Base-by-base conservation (phyloP, 179 eudicot species). In the Corrigiola litoralis region DNA sequence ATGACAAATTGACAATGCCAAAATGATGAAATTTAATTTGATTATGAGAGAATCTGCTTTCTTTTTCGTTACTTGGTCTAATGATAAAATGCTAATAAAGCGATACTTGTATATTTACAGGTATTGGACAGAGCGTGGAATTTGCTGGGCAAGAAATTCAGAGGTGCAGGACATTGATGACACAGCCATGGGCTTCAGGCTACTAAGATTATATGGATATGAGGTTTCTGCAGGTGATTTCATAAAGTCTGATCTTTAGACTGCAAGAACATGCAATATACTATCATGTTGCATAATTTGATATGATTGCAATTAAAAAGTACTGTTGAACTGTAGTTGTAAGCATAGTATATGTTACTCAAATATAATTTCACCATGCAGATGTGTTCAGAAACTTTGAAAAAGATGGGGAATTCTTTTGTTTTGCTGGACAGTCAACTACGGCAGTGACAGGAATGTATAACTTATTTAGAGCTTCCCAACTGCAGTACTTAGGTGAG, bases 141-240 rank as follows among this genome's bases (percentile, higher is more conserved):
- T 92, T 5, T 82, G 98, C 45, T 92, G 98, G 98, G 95, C 97
- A 13, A 90, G 87, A 76, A 83, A 92, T 55, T 82, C 91, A 9
- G 67, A 50, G 7, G 83, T 92, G 44, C 84, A 86, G 28, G 97
- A 90, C 72, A 84, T 92, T 46, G 98, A 92, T 63, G 98, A 90
- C 67, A 90, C 98, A 0, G 88, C 98, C 44, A 92, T 92, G 98
- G 98, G 80, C 4, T 92, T 92, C 65, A 78, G 96, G 68, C 75
- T 90, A 41, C 73, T 92, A 16, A 78, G 98, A 58, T 66, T 85
- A 63, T 92, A 87, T 47, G 96, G 98, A 14, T 76, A 87, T 59
- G 66, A 74, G 0, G 84, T 92, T 69, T 85, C 98, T 37, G 74
- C 85, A n/a, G 94, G 98, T 92, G 49, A 23, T 20, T 21, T 21